Evolutionary conservation across 164 flowering plant species (phyloP).

Genomic region (Platanus orientalis): DNA sequence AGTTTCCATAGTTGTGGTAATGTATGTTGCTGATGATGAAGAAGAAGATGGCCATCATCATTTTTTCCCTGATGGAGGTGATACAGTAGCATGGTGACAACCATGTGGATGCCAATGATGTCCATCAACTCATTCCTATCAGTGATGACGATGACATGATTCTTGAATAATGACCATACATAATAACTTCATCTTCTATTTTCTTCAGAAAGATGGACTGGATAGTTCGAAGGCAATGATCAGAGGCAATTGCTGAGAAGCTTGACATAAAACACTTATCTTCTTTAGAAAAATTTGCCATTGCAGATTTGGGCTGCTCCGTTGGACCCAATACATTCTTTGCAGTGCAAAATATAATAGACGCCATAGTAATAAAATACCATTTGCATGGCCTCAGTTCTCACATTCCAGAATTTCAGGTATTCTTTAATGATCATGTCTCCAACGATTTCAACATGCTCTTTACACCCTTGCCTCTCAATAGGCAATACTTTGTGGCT

Average conservation of each 20-base stretch:
- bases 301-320: conserved; percentile 41
- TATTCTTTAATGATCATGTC: conserved; percentile 15
- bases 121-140: too few relatives aligned
- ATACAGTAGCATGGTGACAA: too few relatives aligned
- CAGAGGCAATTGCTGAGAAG: conserved; percentile 15
- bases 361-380: conserved; percentile 18
- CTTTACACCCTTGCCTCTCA: conserved; percentile 17
- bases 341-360: conserved; percentile 23
- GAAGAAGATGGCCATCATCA: too few relatives aligned
- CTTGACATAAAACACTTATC: conserved; percentile 14
- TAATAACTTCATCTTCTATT: too few relatives aligned
- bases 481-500: conserved; percentile 10
- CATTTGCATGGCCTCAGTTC: neutral
- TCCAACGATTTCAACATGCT: conserved; percentile 27
- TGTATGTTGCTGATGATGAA: too few relatives aligned
- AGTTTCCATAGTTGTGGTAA: too few relatives aligned
- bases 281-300: conserved; percentile 4
- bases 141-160: too few relatives aligned
- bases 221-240: conserved; percentile 16
- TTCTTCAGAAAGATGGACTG: conserved; percentile 10
- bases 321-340: conserved; percentile 36
- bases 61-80: too few relatives aligned
- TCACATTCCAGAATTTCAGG: conserved; percentile 14
- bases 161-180: too few relatives aligned
- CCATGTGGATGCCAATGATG: too few relatives aligned